Percentiles rank a stretch among this genome's conserved stretches.
Conservation (phyloP, 2,329 filamentous ascomycete genomes). For the Ascocoryne sarcoides region DNA sequence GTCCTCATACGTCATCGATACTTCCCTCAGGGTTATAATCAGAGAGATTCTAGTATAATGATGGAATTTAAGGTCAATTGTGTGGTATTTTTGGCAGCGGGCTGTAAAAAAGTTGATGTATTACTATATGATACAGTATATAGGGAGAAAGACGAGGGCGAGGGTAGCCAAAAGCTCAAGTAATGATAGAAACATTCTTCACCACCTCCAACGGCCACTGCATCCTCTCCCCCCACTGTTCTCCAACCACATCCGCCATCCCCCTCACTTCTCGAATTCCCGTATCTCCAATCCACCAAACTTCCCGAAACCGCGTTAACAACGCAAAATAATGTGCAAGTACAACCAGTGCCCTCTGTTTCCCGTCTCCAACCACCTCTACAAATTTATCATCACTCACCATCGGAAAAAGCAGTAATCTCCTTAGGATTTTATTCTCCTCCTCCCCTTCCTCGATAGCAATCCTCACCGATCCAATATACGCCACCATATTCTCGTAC, state of each 20-base stretch:
- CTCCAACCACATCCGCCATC: constrained; percentile 8
- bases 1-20: too few species aligned
- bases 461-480: constrained; percentile 11
- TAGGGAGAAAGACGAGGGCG: too few species aligned
- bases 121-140: too few species aligned
- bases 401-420: constrained; percentile 12
- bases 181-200: too few species aligned
- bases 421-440: constrained; percentile 2
- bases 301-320: constrained; percentile 25
- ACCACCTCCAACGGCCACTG: not conserved
- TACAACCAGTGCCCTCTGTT: constrained; percentile 17
- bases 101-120: too few species aligned
- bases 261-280: constrained; percentile 13
- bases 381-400: constrained; percentile 8
- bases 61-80: too few species aligned
- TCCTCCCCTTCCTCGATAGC: constrained; percentile 5
- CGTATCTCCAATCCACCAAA: constrained; percentile 29
- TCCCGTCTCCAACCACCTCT: constrained; percentile 10
- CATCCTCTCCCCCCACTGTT: constrained; percentile 8
- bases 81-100: too few species aligned
- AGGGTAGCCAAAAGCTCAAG: too few species aligned
- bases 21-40: too few species aligned
- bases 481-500: constrained; percentile 13
- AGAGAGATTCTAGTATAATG: too few species aligned
- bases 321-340: constrained; percentile 29